Percentiles rank a stretch among this genome's conserved stretches.
These are phyloP conservation scores for Pyrus hybrid DNA, from an alignment of 331 rosid genomes.

Conservation along the genomic window DNA sequence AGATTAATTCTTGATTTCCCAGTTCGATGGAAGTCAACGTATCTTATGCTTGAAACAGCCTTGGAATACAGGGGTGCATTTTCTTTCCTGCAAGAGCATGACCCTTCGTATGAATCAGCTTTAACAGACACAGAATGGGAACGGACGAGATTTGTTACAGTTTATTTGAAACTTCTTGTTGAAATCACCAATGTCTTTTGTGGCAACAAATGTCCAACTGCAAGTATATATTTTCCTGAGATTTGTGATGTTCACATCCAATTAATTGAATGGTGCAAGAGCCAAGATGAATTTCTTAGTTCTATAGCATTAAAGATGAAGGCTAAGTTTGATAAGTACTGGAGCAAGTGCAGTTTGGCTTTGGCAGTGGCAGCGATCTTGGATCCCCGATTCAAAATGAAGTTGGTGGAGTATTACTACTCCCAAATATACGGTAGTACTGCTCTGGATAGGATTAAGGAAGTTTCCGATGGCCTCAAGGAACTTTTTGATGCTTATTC, in stretches of 20 bases:
- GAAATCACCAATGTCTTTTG: conserved; percentile 61
- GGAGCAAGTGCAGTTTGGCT: conserved; percentile 88
- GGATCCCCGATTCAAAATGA: conserved; percentile 95
- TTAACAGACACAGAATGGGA: conserved; percentile 79
- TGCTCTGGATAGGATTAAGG: conserved; percentile 80
- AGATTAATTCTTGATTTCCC: conserved; percentile 59
- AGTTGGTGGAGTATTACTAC: conserved; percentile 91
- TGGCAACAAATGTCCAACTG: conserved; percentile 58
- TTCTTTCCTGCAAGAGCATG: conserved; percentile 59
- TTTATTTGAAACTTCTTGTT: conserved; percentile 66
- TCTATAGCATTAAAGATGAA: conserved; percentile 69
- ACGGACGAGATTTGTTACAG: conserved; percentile 45
- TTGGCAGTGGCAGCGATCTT: conserved; percentile 81
- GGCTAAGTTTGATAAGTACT: conserved; percentile 74
- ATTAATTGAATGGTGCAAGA: conserved; percentile 82
- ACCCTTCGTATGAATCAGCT: conserved; percentile 46
- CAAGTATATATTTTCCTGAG: conserved; percentile 87
- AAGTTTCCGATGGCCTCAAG: conserved; percentile 76
- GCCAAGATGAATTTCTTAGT: conserved; percentile 61
- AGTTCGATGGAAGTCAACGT: conserved; percentile 61
- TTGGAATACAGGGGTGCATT: conserved; percentile 68
- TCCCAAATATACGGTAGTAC: conserved; percentile 89
- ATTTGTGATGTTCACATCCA: conserved; percentile 84
- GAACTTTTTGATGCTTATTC: conserved; percentile 86
- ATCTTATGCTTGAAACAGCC: conserved; percentile 78